phyloP scores from a whole-genome alignment of 2,329 filamentous ascomycete species.

The Nannizziopsis barbatae region DNA sequence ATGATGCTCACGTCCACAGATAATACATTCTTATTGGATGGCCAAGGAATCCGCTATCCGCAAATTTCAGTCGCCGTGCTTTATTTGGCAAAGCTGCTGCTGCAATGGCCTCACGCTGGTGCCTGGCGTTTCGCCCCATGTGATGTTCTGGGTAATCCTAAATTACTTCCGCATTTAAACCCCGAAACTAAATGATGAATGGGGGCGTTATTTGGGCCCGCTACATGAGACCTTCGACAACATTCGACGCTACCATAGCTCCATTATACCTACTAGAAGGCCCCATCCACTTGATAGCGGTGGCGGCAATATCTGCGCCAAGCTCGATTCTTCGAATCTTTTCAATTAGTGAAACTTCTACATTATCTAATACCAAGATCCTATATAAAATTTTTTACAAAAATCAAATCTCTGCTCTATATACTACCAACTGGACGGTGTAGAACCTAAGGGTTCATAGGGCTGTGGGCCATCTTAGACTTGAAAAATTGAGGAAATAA shows the following conservation, averaged over 20 bases:
- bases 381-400: too few species aligned
- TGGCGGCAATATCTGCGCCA: too few species aligned
- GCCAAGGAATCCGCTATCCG: conserved; percentile 5
- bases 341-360: too few species aligned
- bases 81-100: conserved; percentile 9
- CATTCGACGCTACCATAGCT: not conserved
- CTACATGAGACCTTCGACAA: not conserved
- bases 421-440: too few species aligned
- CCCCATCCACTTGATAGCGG: too few species aligned
- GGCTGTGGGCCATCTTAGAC: conserved; percentile 15
- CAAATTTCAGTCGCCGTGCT: conserved; percentile 8
- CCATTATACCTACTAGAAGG: not conserved
- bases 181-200: not conserved
- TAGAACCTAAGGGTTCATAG: not conserved
- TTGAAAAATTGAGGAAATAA: conserved; percentile 84
- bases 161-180: conserved; percentile 12
- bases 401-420: too few species aligned
- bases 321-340: too few species aligned
- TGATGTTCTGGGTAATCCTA: conserved; percentile 12
- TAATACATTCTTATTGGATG: conserved; percentile 17
- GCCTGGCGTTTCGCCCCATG: conserved; percentile 14
- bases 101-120: conserved; percentile 11
- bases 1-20: conserved; percentile 19
- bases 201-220: not conserved
- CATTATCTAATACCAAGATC: too few species aligned